A percentile compares a stretch with the other conserved stretches of the same genome.
Evolutionary conservation across 768 basidiomycete species (phyloP).

Genomic region (Russula sp.): DNA sequence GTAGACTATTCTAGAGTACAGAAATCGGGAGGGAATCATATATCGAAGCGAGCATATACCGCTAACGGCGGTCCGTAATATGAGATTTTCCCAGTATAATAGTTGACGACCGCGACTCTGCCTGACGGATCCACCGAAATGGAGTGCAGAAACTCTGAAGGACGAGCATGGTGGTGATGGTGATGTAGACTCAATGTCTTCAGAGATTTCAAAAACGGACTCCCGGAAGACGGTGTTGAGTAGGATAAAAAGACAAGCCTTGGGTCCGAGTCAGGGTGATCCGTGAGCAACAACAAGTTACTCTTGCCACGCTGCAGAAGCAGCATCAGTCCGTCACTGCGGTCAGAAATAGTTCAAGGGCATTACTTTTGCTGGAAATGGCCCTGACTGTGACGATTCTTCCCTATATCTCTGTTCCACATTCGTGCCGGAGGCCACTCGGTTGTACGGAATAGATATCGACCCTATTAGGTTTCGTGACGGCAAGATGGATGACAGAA

Average conservation of each 20-base stretch:
- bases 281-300: constrained; percentile 66
- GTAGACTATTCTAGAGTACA: too few relatives aligned
- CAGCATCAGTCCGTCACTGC: constrained; percentile 8
- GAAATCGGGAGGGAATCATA: too few relatives aligned
- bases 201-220: constrained; percentile 40
- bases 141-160: constrained; percentile 70
- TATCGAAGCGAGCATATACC: too few relatives aligned
- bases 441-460: constrained; percentile 65
- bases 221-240: constrained; percentile 36
- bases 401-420: constrained; percentile 66
- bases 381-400: constrained; percentile 55
- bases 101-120: constrained; percentile 56
- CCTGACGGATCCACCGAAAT: constrained; percentile 65
- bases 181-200: constrained; percentile 56
- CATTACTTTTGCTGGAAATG: constrained; percentile 53
- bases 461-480: constrained; percentile 63
- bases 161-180: constrained; percentile 50
- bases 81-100: constrained; percentile 68
- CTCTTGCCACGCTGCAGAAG: constrained; percentile 30
- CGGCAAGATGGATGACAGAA: constrained; percentile 59
- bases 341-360: background rate
- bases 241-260: constrained; percentile 64
- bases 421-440: constrained; percentile 59
- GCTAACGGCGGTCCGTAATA: too few relatives aligned
- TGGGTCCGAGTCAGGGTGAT: constrained; percentile 77